A percentile compares a stretch with the other conserved stretches of the same genome.
phyloP scores from a whole-genome alignment of 163 green algal species.

The Chlamydomonas reinhardtii region DNA sequence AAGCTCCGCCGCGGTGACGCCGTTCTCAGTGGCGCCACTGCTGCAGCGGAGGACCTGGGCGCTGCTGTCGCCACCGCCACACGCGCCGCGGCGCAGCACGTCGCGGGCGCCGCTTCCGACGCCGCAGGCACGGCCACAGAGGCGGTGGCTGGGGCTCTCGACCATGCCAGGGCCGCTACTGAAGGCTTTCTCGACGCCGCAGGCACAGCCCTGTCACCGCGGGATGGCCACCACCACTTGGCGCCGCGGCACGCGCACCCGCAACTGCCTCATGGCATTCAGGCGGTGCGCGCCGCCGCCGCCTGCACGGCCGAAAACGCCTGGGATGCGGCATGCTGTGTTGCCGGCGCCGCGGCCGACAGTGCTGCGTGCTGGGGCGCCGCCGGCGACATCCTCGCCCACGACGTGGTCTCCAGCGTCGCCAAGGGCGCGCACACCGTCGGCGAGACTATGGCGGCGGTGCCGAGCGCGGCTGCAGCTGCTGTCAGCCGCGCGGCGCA shows the following conservation, averaged over 20 bases:
- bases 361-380: constrained; percentile 9
- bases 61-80: too few relatives aligned
- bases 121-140: too few relatives aligned
- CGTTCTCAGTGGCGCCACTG: not conserved
- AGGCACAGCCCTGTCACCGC: not conserved
- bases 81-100: too few relatives aligned
- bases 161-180: not conserved
- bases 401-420: not conserved
- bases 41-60: not conserved
- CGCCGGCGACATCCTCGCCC: not conserved
- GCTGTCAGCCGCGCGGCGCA: not conserved
- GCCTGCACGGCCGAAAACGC: constrained; percentile 28
- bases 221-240: not conserved
- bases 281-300: constrained; percentile 2
- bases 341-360: constrained; percentile 5
- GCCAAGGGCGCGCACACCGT: not conserved
- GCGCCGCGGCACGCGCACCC: too few relatives aligned
- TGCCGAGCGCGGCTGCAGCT: not conserved
- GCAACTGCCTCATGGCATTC: not conserved
- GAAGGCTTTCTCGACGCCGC: too few relatives aligned
- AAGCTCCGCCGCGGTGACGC: not conserved
- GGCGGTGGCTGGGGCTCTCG: too few relatives aligned
- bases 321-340: not conserved
- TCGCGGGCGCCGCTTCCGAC: too few relatives aligned
- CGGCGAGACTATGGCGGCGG: not conserved